Base-by-base conservation (phyloP, 805 yeast genomes). In the Huiozyma sinensis region DNA sequence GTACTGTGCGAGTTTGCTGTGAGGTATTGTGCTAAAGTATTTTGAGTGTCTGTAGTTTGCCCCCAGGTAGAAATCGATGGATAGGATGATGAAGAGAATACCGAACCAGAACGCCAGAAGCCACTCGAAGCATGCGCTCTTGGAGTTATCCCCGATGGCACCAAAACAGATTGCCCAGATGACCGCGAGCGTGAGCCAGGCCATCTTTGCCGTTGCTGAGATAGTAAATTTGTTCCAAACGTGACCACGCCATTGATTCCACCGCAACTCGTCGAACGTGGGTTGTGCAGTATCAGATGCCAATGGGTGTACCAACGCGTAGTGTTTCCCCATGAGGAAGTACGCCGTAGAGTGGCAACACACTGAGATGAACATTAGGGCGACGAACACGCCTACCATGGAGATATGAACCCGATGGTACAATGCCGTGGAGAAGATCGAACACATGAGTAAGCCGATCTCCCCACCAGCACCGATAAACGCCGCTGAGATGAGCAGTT, bases 51-150 rank as follows among this genome's bases (percentile, higher is more conserved):
- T 47, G 38, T 53, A 56, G 47, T 67, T 65, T 13, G 79, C 74
- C 17, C 83, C 80, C 1, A 87, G 81, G 53, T 73, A 71, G 51
- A 88, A 70, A 58, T 90, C 97, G 47, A 75, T 70, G 1, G 83
- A 66, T 60, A 89, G 70, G 45, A 80, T 65, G 4, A 81, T 56
- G 50, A 81, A 74, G 47, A 83, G 68, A 32, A 81, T 54, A 3
- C 95, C 92, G 58, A 83, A 89, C 78, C 85, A 80, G 63, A 80
- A 89, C n/a, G 90, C 79, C 37, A 89, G 63, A 3, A 79, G 58
- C 97, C 97, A 90, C 64, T 90, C 97, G 57, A 83, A 77, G 17
- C 71, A 67, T 0, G 88, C 88, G 36, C 79, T 71, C 31, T 72
- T 66, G 4, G 73, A 73, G 49, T 72, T 67, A 34, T 64, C 55